Conservation (phyloP, 805 yeast species). For the Yamadazyma ubonensis region DNA sequence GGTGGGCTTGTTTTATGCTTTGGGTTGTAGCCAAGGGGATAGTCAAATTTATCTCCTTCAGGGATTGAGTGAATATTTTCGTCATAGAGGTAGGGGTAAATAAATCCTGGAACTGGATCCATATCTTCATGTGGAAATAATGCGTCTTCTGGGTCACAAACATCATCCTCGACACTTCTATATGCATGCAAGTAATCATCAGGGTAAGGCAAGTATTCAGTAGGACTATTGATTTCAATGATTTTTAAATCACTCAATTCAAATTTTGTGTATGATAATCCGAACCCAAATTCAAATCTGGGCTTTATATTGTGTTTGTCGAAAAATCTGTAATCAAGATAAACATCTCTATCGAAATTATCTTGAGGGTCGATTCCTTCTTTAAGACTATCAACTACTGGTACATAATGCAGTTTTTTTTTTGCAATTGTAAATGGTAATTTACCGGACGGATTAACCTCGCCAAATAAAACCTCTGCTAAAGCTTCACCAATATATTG, state of each 20-base stretch:
- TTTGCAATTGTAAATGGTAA: slow-evolving; percentile 64
- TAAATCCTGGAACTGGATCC: slow-evolving; percentile 52
- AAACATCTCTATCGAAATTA: slow-evolving; percentile 47
- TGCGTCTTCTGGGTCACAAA: slow-evolving; percentile 55
- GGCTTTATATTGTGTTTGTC: slow-evolving; percentile 56
- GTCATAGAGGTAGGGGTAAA: slow-evolving; percentile 53
- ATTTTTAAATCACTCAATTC: slow-evolving; percentile 37
- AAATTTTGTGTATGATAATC: slow-evolving; percentile 54
- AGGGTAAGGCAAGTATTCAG: slow-evolving; percentile 46
- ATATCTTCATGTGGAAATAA: slow-evolving; percentile 52
- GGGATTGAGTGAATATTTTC: slow-evolving; percentile 33
- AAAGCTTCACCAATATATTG: slow-evolving; percentile 55
- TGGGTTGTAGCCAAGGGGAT: slow-evolving; percentile 39
- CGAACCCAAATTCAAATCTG: slow-evolving; percentile 61
- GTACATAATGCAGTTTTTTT: slow-evolving; percentile 46
- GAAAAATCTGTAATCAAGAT: slow-evolving; percentile 56
- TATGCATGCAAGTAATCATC: slow-evolving; percentile 45
- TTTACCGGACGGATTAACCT: slow-evolving; percentile 60
- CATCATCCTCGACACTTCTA: slow-evolving; percentile 44
- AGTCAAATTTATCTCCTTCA: slow-evolving; percentile 37
- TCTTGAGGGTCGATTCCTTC: slow-evolving; percentile 38
- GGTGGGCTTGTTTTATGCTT: slow-evolving; percentile 34
- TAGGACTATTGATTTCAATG: slow-evolving; percentile 41
- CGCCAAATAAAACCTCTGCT: slow-evolving; percentile 60
- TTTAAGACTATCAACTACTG: slow-evolving; percentile 38